Percentiles rank a stretch among this genome's conserved stretches.
Evolutionary conservation across 257 asterid species (phyloP).

Genomic region (Solanum rostratum): DNA sequence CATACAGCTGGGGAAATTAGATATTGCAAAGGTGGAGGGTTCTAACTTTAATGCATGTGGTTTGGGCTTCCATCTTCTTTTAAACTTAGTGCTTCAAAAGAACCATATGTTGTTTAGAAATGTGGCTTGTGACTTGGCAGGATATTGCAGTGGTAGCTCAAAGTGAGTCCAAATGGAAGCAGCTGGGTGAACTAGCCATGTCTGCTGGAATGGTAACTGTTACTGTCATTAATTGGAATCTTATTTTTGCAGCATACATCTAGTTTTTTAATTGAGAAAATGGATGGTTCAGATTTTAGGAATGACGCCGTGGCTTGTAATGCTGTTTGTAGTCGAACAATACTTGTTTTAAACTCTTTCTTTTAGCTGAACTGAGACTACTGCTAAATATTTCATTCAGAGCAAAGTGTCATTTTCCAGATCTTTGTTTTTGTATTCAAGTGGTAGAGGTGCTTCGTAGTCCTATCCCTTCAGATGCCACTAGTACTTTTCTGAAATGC

Average conservation of each 20-base stretch:
- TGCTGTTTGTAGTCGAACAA: background rate
- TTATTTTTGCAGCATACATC: background rate
- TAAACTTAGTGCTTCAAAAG: background rate
- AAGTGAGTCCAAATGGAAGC: slow-evolving; percentile 92
- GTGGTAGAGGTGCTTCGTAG: background rate
- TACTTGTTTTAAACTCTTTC: background rate
- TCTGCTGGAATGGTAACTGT: slow-evolving; percentile 76
- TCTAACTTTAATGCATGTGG: background rate
- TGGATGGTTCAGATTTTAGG: background rate
- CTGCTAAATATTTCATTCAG: background rate
- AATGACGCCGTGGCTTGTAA: background rate
- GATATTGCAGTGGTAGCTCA: slow-evolving; percentile 73
- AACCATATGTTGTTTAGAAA: background rate
- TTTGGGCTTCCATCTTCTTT: background rate
- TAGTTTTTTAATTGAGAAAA: background rate
- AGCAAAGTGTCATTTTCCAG: background rate
- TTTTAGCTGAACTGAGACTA: background rate
- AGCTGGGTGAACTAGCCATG: slow-evolving; percentile 94
- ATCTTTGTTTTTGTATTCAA: background rate
- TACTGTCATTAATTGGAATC: background rate
- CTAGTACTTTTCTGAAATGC: background rate
- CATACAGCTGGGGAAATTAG: slow-evolving; percentile 80
- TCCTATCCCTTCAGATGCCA: background rate
- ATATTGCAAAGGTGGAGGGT: slow-evolving; percentile 63
- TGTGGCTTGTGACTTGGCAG: slow-evolving; percentile 26